Conservation (phyloP, 2,329 filamentous ascomycete genomes). For the Colletotrichum musicola region DNA sequence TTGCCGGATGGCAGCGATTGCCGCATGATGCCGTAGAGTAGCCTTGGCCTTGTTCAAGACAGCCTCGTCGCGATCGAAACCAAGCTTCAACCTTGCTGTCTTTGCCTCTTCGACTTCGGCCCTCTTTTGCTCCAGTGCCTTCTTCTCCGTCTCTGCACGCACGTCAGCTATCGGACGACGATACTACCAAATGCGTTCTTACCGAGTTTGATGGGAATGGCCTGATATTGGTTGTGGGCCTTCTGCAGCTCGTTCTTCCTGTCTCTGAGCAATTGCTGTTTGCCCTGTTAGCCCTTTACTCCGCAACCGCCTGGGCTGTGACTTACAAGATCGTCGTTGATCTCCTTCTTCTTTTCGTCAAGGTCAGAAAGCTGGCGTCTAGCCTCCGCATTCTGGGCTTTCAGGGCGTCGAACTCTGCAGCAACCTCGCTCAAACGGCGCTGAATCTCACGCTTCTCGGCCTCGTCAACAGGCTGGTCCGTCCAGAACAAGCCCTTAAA, state of each 20-base stretch:
- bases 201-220: constrained; percentile 80
- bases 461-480: constrained; percentile 78
- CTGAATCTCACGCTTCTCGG: constrained; percentile 73
- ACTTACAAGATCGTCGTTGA: constrained; percentile 47
- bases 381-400: constrained; percentile 57
- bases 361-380: constrained; percentile 53
- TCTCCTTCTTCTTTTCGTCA: constrained; percentile 41
- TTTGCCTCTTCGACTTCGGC: constrained; percentile 53
- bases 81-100: constrained; percentile 62
- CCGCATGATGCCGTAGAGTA: constrained; percentile 65
- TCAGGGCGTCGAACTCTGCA: constrained; percentile 55
- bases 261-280: constrained; percentile 61
- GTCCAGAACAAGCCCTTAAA: constrained; percentile 78
- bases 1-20: constrained; percentile 72
- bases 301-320: too few species aligned
- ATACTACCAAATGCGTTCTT: constrained; percentile 46
- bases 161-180: constrained; percentile 6
- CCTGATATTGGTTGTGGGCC: constrained; percentile 73
- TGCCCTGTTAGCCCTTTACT: constrained; percentile 40
- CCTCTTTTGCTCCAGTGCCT: constrained; percentile 54
- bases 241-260: constrained; percentile 78
- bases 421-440: constrained; percentile 61
- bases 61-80: constrained; percentile 66
- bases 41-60: constrained; percentile 68
- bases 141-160: constrained; percentile 45